A percentile compares a stretch with the other conserved stretches of the same genome.
phyloP scores from a whole-genome alignment of 2,329 filamentous ascomycete species.

The Colletotrichum eremochloae region DNA sequence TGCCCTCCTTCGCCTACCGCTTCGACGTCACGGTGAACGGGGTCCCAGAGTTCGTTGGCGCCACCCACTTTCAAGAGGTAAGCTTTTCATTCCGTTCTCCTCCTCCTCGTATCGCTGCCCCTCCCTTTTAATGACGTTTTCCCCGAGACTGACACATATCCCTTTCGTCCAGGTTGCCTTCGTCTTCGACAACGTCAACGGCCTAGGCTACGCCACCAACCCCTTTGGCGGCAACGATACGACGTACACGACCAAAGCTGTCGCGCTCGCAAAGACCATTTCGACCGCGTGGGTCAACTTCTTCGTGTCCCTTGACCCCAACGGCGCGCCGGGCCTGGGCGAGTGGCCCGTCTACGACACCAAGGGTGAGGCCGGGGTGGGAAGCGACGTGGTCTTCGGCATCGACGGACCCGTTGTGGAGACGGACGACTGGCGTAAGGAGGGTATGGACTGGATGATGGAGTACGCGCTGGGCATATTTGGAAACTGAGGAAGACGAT shows the following conservation, averaged over 20 bases:
- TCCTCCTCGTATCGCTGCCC: not conserved
- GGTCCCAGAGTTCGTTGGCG: slow-evolving; percentile 42
- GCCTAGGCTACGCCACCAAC: slow-evolving; percentile 49
- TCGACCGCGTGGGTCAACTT: slow-evolving; percentile 52
- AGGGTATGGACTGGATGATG: slow-evolving; percentile 49
- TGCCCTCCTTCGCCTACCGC: slow-evolving; percentile 50
- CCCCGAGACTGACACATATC: not conserved
- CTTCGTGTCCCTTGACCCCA: slow-evolving; percentile 46
- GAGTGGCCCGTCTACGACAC: slow-evolving; percentile 48
- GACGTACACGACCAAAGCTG: slow-evolving; percentile 45
- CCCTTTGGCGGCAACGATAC: slow-evolving; percentile 49
- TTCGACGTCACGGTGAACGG: slow-evolving; percentile 51
- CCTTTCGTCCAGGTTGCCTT: slow-evolving; percentile 51
- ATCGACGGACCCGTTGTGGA: slow-evolving; percentile 46
- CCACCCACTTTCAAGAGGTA: slow-evolving; percentile 56
- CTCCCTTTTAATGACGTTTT: not conserved
- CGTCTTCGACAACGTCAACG: slow-evolving; percentile 55
- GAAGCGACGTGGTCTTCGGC: slow-evolving; percentile 49
- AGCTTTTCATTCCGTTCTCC: not conserved
- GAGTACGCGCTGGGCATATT: slow-evolving; percentile 48
- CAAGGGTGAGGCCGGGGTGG: slow-evolving; percentile 38
- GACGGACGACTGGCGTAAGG: slow-evolving; percentile 48
- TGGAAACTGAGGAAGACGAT: slow-evolving; percentile 44
- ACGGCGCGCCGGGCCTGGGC: slow-evolving; percentile 42
- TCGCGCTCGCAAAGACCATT: slow-evolving; percentile 47